phyloP scores from a whole-genome alignment of 2,329 filamentous ascomycete species.

The Stachybotrys echinatus region DNA sequence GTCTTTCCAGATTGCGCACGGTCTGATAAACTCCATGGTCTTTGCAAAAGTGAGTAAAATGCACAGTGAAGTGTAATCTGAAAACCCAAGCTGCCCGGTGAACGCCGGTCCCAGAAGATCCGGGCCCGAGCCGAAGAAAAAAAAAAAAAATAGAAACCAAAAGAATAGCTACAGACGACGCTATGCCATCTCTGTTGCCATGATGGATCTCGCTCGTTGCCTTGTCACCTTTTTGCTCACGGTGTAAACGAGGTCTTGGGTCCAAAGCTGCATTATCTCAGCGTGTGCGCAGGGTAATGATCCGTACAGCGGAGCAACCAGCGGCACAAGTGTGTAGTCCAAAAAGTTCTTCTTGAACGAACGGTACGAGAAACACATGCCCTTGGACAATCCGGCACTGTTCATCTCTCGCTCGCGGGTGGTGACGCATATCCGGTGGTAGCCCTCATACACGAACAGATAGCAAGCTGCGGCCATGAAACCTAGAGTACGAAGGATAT shows the following conservation, averaged over 20 bases:
- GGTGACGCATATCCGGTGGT: conserved; percentile 57
- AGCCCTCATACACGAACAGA: conserved; percentile 62
- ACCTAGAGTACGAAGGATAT: conserved; percentile 52
- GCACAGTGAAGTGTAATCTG: conserved; percentile 8
- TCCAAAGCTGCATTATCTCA: conserved; percentile 66
- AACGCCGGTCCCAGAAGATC: no score
- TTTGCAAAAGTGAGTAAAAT: not conserved
- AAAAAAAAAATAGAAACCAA: not conserved
- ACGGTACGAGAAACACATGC: conserved; percentile 60
- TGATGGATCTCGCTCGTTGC: conserved; percentile 39
- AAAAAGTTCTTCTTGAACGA: conserved; percentile 48
- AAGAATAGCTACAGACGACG: not conserved
- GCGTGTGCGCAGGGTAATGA: conserved; percentile 64
- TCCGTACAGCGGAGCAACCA: conserved; percentile 64
- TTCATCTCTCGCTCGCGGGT: conserved; percentile 62
- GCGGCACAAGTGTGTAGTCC: conserved; percentile 61
- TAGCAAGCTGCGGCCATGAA: conserved; percentile 60
- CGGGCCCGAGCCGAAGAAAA: not conserved
- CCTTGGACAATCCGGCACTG: conserved; percentile 56
- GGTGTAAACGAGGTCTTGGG: conserved; percentile 61
- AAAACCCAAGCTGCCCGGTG: no score
- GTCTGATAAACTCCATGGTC: not conserved
- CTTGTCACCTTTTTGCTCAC: conserved; percentile 65
- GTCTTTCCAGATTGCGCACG: conserved; percentile 8
- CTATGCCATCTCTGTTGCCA: conserved; percentile 40